phyloP scores from a whole-genome alignment of 495 filamentous ascomycete species.

The Thermothielavioides terrestris region DNA sequence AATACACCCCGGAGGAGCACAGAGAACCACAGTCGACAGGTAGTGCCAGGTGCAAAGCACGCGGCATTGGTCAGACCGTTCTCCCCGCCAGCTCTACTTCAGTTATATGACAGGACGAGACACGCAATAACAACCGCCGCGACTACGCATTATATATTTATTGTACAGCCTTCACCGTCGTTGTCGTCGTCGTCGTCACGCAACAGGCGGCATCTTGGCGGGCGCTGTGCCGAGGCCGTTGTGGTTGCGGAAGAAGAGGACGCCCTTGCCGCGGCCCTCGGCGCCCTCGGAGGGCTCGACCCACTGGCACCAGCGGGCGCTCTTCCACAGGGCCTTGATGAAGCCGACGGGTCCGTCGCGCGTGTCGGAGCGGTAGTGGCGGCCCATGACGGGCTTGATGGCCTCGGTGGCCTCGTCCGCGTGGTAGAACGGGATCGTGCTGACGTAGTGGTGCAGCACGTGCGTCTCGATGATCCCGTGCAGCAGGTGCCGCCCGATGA shows the following conservation, averaged over 20 bases:
- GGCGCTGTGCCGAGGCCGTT: constrained; percentile 67
- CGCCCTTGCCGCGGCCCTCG: constrained; percentile 52
- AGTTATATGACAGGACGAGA: no score
- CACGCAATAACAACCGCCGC: no score
- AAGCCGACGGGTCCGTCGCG: constrained; percentile 55
- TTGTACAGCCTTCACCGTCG: not conserved
- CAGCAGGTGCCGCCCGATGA: constrained; percentile 76
- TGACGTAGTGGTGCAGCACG: constrained; percentile 82
- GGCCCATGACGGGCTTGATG: constrained; percentile 74
- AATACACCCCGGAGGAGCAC: no score
- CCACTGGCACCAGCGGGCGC: constrained; percentile 66
- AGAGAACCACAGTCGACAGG: no score
- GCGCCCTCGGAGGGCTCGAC: constrained; percentile 61
- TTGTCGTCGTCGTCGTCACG: no score
- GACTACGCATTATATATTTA: no score
- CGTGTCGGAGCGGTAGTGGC: constrained; percentile 66
- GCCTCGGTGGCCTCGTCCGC: constrained; percentile 81
- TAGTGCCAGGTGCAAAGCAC: no score
- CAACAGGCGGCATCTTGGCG: constrained; percentile 15
- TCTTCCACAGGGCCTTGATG: constrained; percentile 54
- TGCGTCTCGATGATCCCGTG: constrained; percentile 92
- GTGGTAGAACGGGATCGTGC: constrained; percentile 82
- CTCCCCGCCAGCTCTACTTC: no score
- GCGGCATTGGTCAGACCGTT: no score
- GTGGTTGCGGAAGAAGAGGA: constrained; percentile 65